Base-by-base conservation (phyloP, 768 basidiomycete species). In the Roridomyces roridus region DNA sequence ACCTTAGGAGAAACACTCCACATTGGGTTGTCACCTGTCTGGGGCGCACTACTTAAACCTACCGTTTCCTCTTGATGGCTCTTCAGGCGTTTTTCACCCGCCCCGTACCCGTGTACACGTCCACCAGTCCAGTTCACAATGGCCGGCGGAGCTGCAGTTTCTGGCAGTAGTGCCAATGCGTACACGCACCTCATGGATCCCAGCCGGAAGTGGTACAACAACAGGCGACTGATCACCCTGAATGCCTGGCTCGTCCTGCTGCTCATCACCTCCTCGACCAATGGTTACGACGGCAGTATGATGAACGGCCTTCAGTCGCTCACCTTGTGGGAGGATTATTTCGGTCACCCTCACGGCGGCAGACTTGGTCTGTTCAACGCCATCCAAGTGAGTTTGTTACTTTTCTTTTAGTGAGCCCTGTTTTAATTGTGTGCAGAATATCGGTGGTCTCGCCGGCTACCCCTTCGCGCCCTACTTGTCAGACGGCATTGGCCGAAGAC, bases 261-360 rank as follows among this genome's bases (percentile, higher is more conserved):
- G 85, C 83, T 91, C 60, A 87, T 90, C 67, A 90, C 88, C 11
- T 89, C 88, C 23, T 87, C 86, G 14, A 88, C 85, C 44, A 88
- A 85, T 68, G 89, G 89, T 47, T 91, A 86, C 67, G 89, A 91
- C 65, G 87, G 87, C 57, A 85, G 83, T 69, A 85, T 90, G 84
- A 88, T 90, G 88, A 90, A 91, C 71, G 87, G 87, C 68, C 77
- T 92, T 37, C 90, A 92, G 71, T 82, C 83, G 42, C 76, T 91
- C 56, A 51, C 66, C 17, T 82, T 86, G 60, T 92, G 91, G 91
- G 70, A 77, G 43, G 42, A 57, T 8, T 87, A 84, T 66, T 92
- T 92, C 70, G 57, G 76, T 51, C n/a, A 75, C 49, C 90, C 91
- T 14, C 71, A 75, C 17, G 80, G 82, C 39, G 76, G 81, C 29